phyloP scores from a whole-genome alignment of 441 rosid species.

The Adansonia gregorii region DNA sequence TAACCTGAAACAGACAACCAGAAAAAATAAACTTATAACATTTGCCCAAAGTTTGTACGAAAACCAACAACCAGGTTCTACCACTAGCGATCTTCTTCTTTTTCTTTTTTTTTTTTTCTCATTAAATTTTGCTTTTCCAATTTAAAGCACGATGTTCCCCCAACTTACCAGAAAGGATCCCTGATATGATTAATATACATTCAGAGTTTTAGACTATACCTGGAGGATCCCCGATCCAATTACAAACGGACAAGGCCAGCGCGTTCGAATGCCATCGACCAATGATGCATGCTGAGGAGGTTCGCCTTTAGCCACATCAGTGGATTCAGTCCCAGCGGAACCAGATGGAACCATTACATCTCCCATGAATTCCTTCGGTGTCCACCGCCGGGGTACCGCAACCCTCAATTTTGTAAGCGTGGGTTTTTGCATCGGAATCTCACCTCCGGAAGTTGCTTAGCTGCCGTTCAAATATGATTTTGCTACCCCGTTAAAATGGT shows the following conservation, averaged over 20 bases:
- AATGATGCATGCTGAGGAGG: conserved; percentile 86
- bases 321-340: conserved; percentile 40
- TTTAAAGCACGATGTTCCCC: conserved; percentile 15
- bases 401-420: conserved; percentile 85
- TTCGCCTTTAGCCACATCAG: conserved; percentile 63
- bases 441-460: conserved; percentile 54
- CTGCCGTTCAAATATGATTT: conserved; percentile 83
- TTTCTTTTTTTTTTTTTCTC: neutral
- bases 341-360: conserved; percentile 50
- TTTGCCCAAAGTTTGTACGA: neutral
- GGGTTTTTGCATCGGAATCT: conserved; percentile 78
- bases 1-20: conserved; percentile 13
- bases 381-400: conserved; percentile 99
- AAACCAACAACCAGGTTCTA: conserved; percentile 20
- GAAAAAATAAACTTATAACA: conserved; percentile 24
- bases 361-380: conserved; percentile 88
- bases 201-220: conserved; percentile 69
- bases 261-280: conserved; percentile 88
- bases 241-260: conserved; percentile 87
- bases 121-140: conserved; percentile 9
- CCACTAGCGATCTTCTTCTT: neutral
- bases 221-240: conserved; percentile 92
- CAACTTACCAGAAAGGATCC: conserved; percentile 7
- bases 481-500: conserved; percentile 96
- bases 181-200: conserved; percentile 21